A percentile compares a stretch with the other conserved stretches of the same genome.
These are phyloP conservation scores for Rhynchospora pubera DNA, from an alignment of 176 grass and related monocot genomes.

Conservation along the genomic window DNA sequence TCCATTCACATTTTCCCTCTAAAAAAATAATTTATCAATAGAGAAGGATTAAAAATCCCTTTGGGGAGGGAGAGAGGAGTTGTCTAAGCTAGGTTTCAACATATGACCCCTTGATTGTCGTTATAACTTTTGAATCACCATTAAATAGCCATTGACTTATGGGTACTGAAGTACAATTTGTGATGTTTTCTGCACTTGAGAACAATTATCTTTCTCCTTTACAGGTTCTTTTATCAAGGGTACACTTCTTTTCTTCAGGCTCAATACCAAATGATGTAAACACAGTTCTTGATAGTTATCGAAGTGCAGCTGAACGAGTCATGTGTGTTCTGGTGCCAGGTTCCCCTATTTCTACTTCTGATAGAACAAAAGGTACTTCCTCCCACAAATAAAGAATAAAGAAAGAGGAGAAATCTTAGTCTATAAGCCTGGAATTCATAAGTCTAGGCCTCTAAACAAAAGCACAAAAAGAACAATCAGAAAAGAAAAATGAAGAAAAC, in stretches of 20 bases:
- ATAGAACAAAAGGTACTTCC: slow-evolving; percentile 51
- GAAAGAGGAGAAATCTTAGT: neutral
- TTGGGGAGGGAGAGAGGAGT: neutral
- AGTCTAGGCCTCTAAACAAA: neutral
- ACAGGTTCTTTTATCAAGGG: slow-evolving; percentile 77
- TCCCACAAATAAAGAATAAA: neutral
- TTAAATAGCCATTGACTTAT: neutral
- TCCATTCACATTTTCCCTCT: neutral
- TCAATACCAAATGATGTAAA: slow-evolving; percentile 22
- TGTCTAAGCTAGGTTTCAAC: too few species aligned
- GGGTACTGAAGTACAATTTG: neutral
- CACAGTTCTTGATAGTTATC: slow-evolving; percentile 34
- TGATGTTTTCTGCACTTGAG: neutral
- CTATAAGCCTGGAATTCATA: neutral
- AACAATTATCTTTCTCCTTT: neutral
- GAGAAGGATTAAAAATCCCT: neutral
- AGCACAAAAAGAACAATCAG: neutral
- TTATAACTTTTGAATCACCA: neutral
- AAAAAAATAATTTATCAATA: neutral
- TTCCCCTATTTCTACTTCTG: slow-evolving; percentile 39
- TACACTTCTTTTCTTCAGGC: slow-evolving; percentile 43
- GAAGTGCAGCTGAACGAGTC: slow-evolving; percentile 51
- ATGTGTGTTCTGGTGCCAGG: slow-evolving; percentile 75
- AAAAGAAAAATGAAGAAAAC: neutral
- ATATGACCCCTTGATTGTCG: neutral